Evolutionary conservation across 495 filamentous ascomycete genomes (phyloP), one percentile per base, ranked within the genome.

Genomic region (Penicillium soppii): DNA sequence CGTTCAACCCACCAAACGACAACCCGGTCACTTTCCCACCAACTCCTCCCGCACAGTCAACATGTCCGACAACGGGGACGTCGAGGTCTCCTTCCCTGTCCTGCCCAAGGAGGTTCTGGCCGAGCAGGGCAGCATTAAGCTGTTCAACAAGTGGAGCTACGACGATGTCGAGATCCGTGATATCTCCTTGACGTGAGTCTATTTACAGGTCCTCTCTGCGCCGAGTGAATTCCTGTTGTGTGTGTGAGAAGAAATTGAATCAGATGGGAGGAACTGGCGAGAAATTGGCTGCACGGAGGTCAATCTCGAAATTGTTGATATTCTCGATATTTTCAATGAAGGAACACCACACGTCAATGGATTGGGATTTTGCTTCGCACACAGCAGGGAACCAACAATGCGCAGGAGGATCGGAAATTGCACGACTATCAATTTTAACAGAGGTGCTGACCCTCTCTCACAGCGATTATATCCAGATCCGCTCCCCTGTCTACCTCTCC

Each of bases 391-490:
- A 29, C 7, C 23, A 41, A 23, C 37, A 49, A 36, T 25, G 25
- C 36, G 20, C 17, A 32, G 16, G 17, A 40, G 26, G 47, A 41
- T 27, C 27, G 36, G 17, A 16, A 17, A 49, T 41, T 9, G 36
- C 37, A 38, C n/a, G 47, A 22, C 7, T 49, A 49, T 29, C 42
- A 39, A 29, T 40, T n/a, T 50, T 39, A 21, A 21, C 44, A 39
- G 36, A 41, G 29, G 37, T 53, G 52, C 59, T 62, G 52, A 66
- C 50, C 26, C 36, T 42, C 39, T 36, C 40, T 51, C 27, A 40
- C 48, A 98, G 94, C 80, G 94, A 98, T 74, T 98, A 98, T 86
- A 94, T 98, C 74, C 92, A 97, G 80, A 96, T 97, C 84, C 92
- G 94, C 61, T 83, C 89, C 52, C 95, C 95, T 57, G 94, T 97